Conservation (phyloP, 2,329 filamentous ascomycete genomes). For the Hymenoscyphus fructigenus region DNA sequence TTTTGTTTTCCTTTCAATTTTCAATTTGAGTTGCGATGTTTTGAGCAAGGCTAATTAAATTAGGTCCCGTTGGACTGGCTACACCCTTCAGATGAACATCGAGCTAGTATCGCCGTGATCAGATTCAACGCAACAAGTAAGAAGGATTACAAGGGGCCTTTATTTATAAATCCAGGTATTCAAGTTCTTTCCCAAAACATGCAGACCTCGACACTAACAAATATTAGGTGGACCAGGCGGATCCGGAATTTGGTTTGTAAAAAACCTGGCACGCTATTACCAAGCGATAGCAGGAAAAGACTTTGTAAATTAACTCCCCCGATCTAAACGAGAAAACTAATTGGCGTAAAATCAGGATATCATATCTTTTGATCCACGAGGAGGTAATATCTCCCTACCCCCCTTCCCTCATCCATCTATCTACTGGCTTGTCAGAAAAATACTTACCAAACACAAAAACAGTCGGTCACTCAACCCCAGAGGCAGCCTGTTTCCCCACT, state of each 20-base stretch:
- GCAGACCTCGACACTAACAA: not conserved
- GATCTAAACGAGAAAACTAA: not conserved
- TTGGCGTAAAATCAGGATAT: conserved; percentile 39
- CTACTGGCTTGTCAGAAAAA: no score
- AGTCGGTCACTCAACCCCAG: conserved; percentile 21
- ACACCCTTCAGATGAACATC: conserved; percentile 20
- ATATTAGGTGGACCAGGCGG: conserved; percentile 45
- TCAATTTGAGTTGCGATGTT: not conserved
- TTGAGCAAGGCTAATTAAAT: not conserved
- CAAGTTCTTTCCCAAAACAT: not conserved
- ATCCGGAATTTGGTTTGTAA: conserved; percentile 39
- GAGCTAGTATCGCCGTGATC: conserved; percentile 25
- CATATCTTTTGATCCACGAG: conserved; percentile 52
- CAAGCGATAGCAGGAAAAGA: conserved; percentile 49
- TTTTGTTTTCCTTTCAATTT: no score
- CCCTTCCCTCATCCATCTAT: not conserved
- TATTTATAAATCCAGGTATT: conserved; percentile 27
- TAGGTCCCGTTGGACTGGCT: conserved; percentile 28
- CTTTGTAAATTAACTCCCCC: conserved; percentile 38
- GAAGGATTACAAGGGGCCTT: conserved; percentile 23
- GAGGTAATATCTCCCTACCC: conserved; percentile 34
- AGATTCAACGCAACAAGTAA: conserved; percentile 23
- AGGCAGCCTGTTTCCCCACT: conserved; percentile 16
- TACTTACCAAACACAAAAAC: no score
- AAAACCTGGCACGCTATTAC: conserved; percentile 22